Evolutionary conservation across 805 yeast genomes (phyloP).

Genomic region (Lipomyces sp.): DNA sequence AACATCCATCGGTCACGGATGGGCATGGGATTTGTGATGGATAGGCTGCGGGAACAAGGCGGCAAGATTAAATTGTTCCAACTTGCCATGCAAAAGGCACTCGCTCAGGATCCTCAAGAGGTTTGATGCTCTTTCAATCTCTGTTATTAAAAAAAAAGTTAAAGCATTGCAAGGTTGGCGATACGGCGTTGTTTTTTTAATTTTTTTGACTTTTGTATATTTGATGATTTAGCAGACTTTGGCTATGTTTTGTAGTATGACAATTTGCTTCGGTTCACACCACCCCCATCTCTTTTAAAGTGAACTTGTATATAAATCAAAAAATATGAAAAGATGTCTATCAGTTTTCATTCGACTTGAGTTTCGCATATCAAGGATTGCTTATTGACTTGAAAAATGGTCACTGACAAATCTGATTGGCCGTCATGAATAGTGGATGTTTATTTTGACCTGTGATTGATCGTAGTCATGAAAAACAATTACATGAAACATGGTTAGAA

Average conservation of each 20-base stretch:
- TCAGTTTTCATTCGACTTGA: too few species aligned
- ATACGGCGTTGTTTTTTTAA: constrained; percentile 1
- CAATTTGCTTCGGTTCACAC: background rate
- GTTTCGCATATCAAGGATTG: background rate
- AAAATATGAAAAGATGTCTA: background rate
- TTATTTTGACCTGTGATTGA: too few species aligned
- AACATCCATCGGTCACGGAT: constrained; percentile 67
- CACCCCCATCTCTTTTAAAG: background rate
- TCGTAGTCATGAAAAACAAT: too few species aligned
- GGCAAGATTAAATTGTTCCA: constrained; percentile 36
- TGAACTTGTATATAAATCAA: background rate
- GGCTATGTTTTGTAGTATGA: background rate
- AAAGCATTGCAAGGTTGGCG: constrained; percentile 4
- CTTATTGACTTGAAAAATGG: too few species aligned
- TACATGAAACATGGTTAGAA: too few species aligned
- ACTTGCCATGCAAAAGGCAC: constrained; percentile 34
- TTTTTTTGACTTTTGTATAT: too few species aligned
- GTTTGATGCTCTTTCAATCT: background rate
- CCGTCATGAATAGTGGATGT: too few species aligned
- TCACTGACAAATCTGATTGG: too few species aligned
- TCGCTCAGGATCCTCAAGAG: constrained; percentile 11
- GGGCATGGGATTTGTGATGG: constrained; percentile 82
- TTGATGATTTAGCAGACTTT: background rate
- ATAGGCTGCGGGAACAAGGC: constrained; percentile 49
- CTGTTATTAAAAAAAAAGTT: background rate